Conservation (phyloP, 2,329 filamentous ascomycete species). For the Trichoderma harzianum region DNA sequence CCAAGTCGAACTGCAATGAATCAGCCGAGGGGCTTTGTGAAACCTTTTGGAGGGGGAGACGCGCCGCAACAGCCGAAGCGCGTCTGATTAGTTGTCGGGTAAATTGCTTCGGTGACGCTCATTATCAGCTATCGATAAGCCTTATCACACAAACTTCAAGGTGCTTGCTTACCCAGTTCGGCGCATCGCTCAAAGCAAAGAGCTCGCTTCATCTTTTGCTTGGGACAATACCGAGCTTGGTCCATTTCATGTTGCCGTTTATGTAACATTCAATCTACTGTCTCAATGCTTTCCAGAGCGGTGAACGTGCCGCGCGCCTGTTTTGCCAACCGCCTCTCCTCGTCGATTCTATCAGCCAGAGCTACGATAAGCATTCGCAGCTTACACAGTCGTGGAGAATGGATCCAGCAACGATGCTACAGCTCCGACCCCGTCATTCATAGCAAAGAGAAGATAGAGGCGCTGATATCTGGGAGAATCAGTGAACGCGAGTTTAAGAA, state of each 20-base stretch:
- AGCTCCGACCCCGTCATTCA: constrained; percentile 25
- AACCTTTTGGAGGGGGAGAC: neutral
- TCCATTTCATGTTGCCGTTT: neutral
- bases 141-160: constrained; percentile 14
- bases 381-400: neutral
- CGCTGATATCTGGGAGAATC: constrained; percentile 23
- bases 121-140: constrained; percentile 26
- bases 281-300: constrained; percentile 37
- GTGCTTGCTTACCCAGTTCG: neutral
- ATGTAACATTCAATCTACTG: constrained; percentile 13
- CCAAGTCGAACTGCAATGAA: neutral
- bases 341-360: neutral
- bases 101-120: constrained; percentile 1
- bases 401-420: constrained; percentile 22
- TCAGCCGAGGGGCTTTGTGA: neutral
- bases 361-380: neutral
- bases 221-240: neutral
- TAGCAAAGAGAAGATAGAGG: constrained; percentile 27
- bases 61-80: neutral
- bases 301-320: constrained; percentile 33
- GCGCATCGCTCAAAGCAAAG: neutral
- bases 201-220: neutral
- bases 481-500: neutral
- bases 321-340: constrained; percentile 28
- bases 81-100: neutral